Percentiles rank a stretch among this genome's conserved stretches.
Evolutionary conservation across 2,329 filamentous ascomycete genomes (phyloP).

Genomic region (Thielaviopsis euricoi): DNA sequence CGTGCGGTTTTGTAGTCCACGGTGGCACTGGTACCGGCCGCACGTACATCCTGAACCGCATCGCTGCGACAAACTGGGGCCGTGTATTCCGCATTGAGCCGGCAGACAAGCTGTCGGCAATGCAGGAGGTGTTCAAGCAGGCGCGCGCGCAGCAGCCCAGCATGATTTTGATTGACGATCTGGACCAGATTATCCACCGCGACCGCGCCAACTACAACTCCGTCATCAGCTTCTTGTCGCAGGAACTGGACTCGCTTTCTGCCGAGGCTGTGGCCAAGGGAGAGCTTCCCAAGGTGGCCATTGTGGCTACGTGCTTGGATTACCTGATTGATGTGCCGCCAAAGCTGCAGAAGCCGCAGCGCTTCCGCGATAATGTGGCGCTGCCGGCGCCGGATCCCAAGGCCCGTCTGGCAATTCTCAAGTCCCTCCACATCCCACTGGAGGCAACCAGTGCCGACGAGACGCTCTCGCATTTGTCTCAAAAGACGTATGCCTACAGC

Average conservation of each 20-base stretch:
- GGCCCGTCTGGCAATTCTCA: conserved; percentile 59
- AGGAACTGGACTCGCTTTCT: conserved; percentile 39
- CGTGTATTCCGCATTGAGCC: conserved; percentile 45
- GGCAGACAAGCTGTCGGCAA: conserved; percentile 37
- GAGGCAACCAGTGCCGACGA: conserved; percentile 31
- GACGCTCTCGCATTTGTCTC: conserved; percentile 44
- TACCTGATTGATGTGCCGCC: conserved; percentile 57
- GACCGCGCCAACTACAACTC: conserved; percentile 33
- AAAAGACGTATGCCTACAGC: conserved; percentile 76
- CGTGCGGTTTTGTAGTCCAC: conserved; percentile 54
- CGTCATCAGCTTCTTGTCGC: conserved; percentile 33
- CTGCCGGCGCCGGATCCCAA: conserved; percentile 59
- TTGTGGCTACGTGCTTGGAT: conserved; percentile 58
- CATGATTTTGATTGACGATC: conserved; percentile 61
- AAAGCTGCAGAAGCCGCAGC: conserved; percentile 45
- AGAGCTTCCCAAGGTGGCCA: conserved; percentile 41
- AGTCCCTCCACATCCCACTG: conserved; percentile 35
- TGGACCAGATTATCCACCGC: conserved; percentile 53
- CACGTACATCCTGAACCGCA: conserved; percentile 50
- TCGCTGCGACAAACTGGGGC: conserved; percentile 55
- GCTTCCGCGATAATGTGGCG: conserved; percentile 52
- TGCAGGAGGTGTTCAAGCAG: conserved; percentile 53
- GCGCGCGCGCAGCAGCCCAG: conserved; percentile 56
- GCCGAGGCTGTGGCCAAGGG: conserved; percentile 21
- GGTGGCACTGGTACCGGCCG: conserved; percentile 79